These are phyloP conservation scores for Eucalyptus rudis DNA, from an alignment of 345 rosid species.

Conservation along the genomic window DNA sequence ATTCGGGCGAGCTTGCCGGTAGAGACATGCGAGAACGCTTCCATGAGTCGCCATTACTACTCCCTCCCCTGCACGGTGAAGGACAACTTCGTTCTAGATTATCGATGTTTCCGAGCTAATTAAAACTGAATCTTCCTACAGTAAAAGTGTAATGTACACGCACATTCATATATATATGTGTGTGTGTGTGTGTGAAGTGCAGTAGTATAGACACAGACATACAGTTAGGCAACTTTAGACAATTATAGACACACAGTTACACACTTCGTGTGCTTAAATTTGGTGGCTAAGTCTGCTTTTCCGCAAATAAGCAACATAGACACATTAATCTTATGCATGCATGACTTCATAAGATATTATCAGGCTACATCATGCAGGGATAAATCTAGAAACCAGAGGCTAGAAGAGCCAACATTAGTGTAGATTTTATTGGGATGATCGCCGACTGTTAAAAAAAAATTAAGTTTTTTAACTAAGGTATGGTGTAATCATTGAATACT, in stretches of 20 bases:
- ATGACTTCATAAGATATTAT: neutral
- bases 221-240: neutral
- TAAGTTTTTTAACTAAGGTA: neutral
- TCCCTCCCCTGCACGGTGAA: slow-evolving; percentile 36
- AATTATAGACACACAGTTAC: neutral
- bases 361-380: neutral
- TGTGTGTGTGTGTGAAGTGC: neutral
- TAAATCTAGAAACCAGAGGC: neutral
- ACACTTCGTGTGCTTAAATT: neutral
- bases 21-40: slow-evolving; percentile 51
- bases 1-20: slow-evolving; percentile 47
- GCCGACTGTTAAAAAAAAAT: too few species aligned
- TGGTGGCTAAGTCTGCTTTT: neutral
- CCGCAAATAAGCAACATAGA: neutral
- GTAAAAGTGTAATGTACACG: neutral
- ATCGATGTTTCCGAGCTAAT: neutral
- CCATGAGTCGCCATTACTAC: slow-evolving; percentile 62
- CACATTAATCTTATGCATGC: neutral
- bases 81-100: neutral
- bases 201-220: neutral
- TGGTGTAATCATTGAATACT: neutral
- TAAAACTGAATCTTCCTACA: neutral
- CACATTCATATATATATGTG: neutral
- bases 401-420: neutral
- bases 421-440: neutral